These are phyloP conservation scores for Phytopythium sindhum DNA, from an alignment of 352 stramenopile species.

Conservation along the genomic window DNA sequence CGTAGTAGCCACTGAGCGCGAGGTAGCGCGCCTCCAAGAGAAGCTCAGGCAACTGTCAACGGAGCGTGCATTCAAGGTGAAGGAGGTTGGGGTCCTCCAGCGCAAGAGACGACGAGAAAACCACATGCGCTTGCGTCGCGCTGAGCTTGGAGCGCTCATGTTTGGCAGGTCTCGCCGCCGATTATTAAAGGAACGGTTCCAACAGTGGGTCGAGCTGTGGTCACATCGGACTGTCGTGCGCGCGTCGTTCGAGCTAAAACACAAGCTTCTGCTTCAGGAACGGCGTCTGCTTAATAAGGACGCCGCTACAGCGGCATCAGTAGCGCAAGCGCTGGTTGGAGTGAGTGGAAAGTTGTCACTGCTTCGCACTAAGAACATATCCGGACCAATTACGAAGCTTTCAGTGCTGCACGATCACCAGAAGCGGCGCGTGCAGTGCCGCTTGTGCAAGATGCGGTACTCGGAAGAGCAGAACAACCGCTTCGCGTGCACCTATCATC, in stretches of 20 bases:
- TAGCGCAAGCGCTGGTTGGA: background rate
- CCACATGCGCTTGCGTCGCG: conserved; percentile 40
- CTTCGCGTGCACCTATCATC: conserved; percentile 63
- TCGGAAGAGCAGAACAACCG: conserved; percentile 71
- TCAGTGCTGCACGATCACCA: conserved; percentile 64
- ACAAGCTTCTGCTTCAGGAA: conserved; percentile 55
- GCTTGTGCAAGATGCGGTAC: conserved; percentile 61
- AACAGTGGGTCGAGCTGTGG: conserved; percentile 61
- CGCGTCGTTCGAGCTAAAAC: conserved; percentile 64
- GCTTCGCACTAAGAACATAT: background rate
- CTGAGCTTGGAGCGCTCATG: conserved; percentile 48
- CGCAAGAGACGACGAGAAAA: conserved; percentile 39
- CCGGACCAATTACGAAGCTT: conserved; percentile 21
- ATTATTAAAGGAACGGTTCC: conserved; percentile 44
- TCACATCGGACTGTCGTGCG: conserved; percentile 50
- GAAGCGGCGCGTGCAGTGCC: conserved; percentile 43
- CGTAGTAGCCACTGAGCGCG: conserved; percentile 40
- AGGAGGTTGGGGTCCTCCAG: conserved; percentile 47
- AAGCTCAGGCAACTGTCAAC: conserved; percentile 30
- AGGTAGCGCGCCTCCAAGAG: conserved; percentile 30
- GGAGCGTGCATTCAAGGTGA: conserved; percentile 46
- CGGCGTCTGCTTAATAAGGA: conserved; percentile 26
- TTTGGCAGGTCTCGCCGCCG: conserved; percentile 37
- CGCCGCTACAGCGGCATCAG: conserved; percentile 7
- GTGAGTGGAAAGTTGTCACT: background rate